These are phyloP conservation scores for Blastomyces gilchristii DNA, from an alignment of 2,329 filamentous ascomycete genomes.

Conservation along the genomic window DNA sequence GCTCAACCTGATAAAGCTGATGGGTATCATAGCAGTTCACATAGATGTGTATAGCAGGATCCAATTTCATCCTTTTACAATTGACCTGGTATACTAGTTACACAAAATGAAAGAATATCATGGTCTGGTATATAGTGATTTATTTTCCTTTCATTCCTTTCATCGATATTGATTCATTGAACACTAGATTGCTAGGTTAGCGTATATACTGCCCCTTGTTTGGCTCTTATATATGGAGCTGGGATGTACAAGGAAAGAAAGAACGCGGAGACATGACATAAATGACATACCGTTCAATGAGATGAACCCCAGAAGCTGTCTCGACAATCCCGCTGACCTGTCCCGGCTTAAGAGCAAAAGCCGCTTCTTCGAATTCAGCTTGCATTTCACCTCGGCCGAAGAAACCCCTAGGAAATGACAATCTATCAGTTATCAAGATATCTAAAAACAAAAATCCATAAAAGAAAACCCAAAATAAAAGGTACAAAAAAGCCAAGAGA, in stretches of 20 bases:
- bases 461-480: neutral
- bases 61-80: neutral
- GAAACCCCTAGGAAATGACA: conserved; percentile 52
- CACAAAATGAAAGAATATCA: neutral
- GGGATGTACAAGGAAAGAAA: neutral
- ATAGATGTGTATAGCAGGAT: conserved; percentile 1
- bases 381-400: conserved; percentile 97
- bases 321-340: conserved; percentile 81
- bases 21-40: neutral
- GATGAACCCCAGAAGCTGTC: conserved; percentile 85
- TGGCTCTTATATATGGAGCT: neutral
- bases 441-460: neutral
- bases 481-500: neutral
- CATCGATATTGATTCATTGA: conserved; percentile 2
- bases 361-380: conserved; percentile 93
- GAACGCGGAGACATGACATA: neutral
- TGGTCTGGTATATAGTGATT: neutral
- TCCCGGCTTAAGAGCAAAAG: conserved; percentile 78
- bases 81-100: conserved; percentile 6
- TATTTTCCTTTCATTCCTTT: neutral
- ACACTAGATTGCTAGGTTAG: neutral
- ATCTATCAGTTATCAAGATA: conserved; percentile 8
- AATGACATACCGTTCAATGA: conserved; percentile 73
- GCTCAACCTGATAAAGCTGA: neutral
- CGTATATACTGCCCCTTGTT: neutral